Evolutionary conservation across 164 flowering plant genomes (phyloP).

Genomic region (Warburgia ugandensis): DNA sequence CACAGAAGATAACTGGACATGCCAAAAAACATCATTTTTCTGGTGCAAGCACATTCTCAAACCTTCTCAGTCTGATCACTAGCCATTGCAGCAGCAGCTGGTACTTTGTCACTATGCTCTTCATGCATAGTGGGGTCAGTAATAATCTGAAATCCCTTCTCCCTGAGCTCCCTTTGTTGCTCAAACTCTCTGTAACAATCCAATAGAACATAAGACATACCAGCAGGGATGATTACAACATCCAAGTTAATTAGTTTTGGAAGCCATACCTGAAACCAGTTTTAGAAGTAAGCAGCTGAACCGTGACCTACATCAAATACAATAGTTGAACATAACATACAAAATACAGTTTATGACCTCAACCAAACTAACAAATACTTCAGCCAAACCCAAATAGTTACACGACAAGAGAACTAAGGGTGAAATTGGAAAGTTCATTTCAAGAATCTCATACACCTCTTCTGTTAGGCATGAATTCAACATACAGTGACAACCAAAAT

Average conservation of each 20-base stretch:
- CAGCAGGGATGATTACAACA: conserved; percentile 7
- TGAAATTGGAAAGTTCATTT: too few relatives aligned
- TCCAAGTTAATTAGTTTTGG: neutral
- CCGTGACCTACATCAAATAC: conserved; percentile 56
- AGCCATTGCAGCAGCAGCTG: conserved; percentile 27
- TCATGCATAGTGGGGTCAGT: conserved; percentile 29
- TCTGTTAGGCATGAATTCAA: too few relatives aligned
- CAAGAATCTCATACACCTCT: too few relatives aligned
- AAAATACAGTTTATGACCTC: too few relatives aligned
- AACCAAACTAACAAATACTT: too few relatives aligned
- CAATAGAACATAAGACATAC: conserved; percentile 10
- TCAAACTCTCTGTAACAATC: conserved; percentile 76
- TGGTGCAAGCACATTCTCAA: neutral
- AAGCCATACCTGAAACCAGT: conserved; percentile 90
- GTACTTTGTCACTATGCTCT: conserved; percentile 29
- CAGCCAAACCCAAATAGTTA: too few relatives aligned
- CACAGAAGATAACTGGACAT: neutral
- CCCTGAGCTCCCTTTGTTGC: conserved; percentile 92
- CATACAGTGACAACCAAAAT: too few relatives aligned
- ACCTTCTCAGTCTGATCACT: conserved; percentile 63
- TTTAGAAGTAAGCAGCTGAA: conserved; percentile 95
- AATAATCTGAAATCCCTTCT: conserved; percentile 51
- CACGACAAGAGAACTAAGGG: too few relatives aligned
- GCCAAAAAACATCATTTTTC: neutral
- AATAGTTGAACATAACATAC: conserved; percentile 5